phyloP scores from a whole-genome alignment of 2,329 filamentous ascomycete species.

The Hymenoscyphus fructigenus region DNA sequence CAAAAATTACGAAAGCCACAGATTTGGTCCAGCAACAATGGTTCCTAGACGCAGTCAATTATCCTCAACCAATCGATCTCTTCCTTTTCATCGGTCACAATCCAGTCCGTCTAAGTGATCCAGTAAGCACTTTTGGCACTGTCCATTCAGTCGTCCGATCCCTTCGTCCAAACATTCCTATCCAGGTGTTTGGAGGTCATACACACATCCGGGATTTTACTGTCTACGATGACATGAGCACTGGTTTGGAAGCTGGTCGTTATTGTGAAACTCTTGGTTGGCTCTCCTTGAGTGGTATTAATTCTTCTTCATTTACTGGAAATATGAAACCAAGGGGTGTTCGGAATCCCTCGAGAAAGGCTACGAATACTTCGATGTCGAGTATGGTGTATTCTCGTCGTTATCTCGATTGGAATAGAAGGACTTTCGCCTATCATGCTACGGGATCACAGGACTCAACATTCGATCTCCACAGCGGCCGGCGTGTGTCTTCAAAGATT shows the following conservation, averaged over 20 bases:
- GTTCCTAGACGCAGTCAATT: conserved; percentile 75
- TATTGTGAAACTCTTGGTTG: conserved; percentile 95
- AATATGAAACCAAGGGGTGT: conserved; percentile 25
- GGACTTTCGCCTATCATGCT: conserved; percentile 72
- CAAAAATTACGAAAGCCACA: conserved; percentile 73
- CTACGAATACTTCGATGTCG: conserved; percentile 23
- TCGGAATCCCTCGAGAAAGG: conserved; percentile 34
- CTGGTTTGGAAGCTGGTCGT: conserved; percentile 79
- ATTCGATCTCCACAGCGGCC: conserved; percentile 73
- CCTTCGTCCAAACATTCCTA: conserved; percentile 72
- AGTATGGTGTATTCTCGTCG: conserved; percentile 61
- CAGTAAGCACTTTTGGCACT: conserved; percentile 71
- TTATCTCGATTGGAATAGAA: conserved; percentile 91
- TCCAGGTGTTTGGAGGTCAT: conserved; percentile 87
- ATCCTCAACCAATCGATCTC: conserved; percentile 70
- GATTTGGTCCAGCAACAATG: conserved; percentile 78
- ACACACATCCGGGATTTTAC: conserved; percentile 81
- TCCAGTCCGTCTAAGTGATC: conserved; percentile 54
- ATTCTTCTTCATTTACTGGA: conserved; percentile 26
- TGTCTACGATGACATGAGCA: conserved; percentile 71
- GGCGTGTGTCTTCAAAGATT: conserved; percentile 69
- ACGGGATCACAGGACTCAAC: conserved; percentile 66
- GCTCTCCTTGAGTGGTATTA: conserved; percentile 71
- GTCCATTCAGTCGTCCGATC: conserved; percentile 76
- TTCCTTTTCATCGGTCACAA: conserved; percentile 85